Percentiles rank a stretch among this genome's conserved stretches.
Evolutionary conservation across 176 grass and related monocot species (phyloP).

Genomic region (Carex scoparia): DNA sequence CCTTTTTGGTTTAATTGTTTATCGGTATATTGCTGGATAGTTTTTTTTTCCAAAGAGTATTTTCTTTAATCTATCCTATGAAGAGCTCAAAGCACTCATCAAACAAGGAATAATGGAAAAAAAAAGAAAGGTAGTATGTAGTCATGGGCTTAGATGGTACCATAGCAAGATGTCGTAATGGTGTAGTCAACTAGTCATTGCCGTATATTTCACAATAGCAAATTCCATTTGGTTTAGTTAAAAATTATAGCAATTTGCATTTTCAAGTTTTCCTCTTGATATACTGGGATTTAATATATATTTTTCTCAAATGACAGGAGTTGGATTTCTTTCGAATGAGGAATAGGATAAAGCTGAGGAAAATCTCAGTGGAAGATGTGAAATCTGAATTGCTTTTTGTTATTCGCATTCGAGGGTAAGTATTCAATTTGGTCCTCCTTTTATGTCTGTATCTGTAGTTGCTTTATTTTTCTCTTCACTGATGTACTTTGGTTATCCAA

Average conservation of each 20-base stretch:
- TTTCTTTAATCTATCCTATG: not conserved
- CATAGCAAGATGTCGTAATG: not conserved
- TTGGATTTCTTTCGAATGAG: constrained; percentile 63
- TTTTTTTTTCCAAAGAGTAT: not conserved
- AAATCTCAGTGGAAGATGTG: constrained; percentile 28
- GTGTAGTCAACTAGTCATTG: not conserved
- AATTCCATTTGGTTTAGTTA: not conserved
- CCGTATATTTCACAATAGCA: not conserved
- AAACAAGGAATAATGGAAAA: too few relatives aligned
- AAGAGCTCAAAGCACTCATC: not conserved
- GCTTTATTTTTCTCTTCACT: not conserved
- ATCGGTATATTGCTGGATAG: not conserved
- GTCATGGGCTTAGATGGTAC: not conserved
- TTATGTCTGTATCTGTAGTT: not conserved
- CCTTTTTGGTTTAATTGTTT: not conserved
- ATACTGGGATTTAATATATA: not conserved
- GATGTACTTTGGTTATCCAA: not conserved
- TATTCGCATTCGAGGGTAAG: constrained; percentile 80
- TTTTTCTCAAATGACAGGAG: constrained; percentile 33
- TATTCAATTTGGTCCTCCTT: not conserved
- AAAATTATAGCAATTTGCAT: not conserved
- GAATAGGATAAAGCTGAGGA: constrained; percentile 60
- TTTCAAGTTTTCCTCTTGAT: not conserved
- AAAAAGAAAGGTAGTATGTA: not conserved
- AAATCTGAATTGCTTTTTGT: constrained; percentile 68